Base-by-base conservation (phyloP, 164 flowering plant genomes). In the Stephania cephalantha region DNA sequence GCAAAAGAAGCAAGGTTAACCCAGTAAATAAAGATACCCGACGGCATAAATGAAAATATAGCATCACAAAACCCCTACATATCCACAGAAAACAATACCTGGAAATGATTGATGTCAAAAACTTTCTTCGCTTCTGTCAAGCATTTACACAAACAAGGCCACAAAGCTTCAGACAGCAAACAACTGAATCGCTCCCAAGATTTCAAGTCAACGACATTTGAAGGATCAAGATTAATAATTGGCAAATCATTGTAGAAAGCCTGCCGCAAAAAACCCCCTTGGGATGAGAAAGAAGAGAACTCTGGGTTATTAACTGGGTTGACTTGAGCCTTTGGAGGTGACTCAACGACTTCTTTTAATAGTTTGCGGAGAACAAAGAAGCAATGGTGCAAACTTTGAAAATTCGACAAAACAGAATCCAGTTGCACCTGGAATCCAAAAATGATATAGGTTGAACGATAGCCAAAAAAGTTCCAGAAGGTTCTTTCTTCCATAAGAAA, bases 251-350 rank as follows among this genome's bases (percentile, higher is more conserved):
- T 85, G 77, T 88, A 79, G 15, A 61, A 74, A 17, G 95, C 90
- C 76, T 89, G 93, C 81, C 78, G 84, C 75, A 95, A 78, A 85
- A 95, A 95, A 48, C 97, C 97, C 70, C 99, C 99, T 80, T 87
- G 89, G 35, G 86, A 83, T 72, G 86, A 87, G 77, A 85, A 80
- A 45, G 79, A 85, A 9, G 77, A 70, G 46, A 68, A 17, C 55
- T 70, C 83, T 68, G 77, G 55, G 29, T 73, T 76, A 78, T 73
- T 81, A 42, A 81, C 78, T 44, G 78, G 55, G 71, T 75, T 80
- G 67, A 63, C 78, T 10, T 72, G 71, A 52, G 71, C 25, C 73
- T 76, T 78, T 71, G 74, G 73, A 53, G 77, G 63, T 67, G 76
- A 76, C 35, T 77, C 25, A 75, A 78, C 79, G n/a, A 85, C 92